Evolutionary conservation across 345 rosid genomes (phyloP), one percentile per base, ranked within the genome.

Genomic region (Populus euphratica): DNA sequence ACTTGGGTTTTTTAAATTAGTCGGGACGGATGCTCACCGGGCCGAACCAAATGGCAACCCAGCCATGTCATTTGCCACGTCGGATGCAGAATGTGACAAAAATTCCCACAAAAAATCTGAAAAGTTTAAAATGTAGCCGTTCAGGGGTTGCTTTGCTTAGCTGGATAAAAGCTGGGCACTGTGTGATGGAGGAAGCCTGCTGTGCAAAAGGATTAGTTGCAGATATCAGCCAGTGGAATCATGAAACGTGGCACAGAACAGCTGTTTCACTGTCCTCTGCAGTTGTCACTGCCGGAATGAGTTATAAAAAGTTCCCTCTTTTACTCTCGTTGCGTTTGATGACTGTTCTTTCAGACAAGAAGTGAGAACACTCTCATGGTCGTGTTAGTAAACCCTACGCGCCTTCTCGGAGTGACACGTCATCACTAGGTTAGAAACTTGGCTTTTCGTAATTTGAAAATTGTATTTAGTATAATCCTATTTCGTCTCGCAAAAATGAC

Each of bases 221-320:
- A 59, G 66, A 44, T 66, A 1, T 5, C 0, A 0, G 0, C 82
- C 75, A 79, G 68, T 81, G 1, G 13, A 0, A 0, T 4, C 0
- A 0, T 0, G 69, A 72, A 85, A 63, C 65, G 81, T 75, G 74
- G 75, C 29, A 0, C 0, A 1, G 5, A 63, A 84, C 87, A 86
- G 90, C 88, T 88, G 88, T 70, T 73, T 38, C 74, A 50, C 61
- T 61, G 39, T 68, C 68, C 56, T 73, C 82, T 79, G 86, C 90
- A 88, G 87, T 81, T 86, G 88, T 87, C 87, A 66, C 77, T 81
- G 87, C 78, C 81, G 18, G 75, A 16, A 35, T 5, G 75, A 74
- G 82, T 73, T 68, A 23, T 70, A 70, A 73, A 64, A 56, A 8
- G 11, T 71, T 16, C 75, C 84, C 25, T 18, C 83, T 76, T 79